Percentiles rank a stretch among this genome's conserved stretches.
Evolutionary conservation across 2,329 filamentous ascomycete genomes (phyloP).

Genomic region (Xylaria sp.): DNA sequence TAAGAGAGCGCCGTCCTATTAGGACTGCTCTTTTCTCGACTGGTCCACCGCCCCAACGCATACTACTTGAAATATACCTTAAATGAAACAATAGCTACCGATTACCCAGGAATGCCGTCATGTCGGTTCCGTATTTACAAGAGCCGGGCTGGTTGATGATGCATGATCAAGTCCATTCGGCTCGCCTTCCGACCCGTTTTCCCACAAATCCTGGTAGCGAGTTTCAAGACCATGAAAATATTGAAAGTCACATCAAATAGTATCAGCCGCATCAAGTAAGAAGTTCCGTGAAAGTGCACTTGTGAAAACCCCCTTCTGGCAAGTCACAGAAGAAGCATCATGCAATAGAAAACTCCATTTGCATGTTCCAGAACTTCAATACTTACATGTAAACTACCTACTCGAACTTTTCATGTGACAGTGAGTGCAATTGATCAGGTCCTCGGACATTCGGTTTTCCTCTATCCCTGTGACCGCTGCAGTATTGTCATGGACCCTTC

Average conservation of each 20-base stretch:
- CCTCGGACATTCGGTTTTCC: not conserved
- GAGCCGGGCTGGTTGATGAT: not conserved
- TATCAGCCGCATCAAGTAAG: no score
- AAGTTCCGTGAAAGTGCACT: not conserved
- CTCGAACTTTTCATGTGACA: not conserved
- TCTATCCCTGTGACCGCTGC: not conserved
- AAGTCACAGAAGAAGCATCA: not conserved
- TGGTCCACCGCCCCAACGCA: not conserved
- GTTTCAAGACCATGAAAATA: not conserved
- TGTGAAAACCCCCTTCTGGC: not conserved
- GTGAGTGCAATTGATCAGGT: not conserved
- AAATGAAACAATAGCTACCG: not conserved
- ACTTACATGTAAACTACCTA: not conserved
- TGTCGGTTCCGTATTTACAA: not conserved
- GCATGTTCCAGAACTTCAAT: not conserved
- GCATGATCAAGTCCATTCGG: not conserved
- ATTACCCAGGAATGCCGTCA: not conserved
- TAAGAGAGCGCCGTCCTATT: not conserved
- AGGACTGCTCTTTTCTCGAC: not conserved
- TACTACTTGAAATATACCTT: not conserved
- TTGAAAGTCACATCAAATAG: no score
- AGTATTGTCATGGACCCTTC: not conserved
- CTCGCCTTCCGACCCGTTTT: not conserved
- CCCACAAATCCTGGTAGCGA: not conserved
- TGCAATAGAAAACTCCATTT: not conserved